A percentile compares a stretch with the other conserved stretches of the same genome.
phyloP scores from a whole-genome alignment of 2,329 filamentous ascomycete genomes.

The Beauveria bassiana region DNA sequence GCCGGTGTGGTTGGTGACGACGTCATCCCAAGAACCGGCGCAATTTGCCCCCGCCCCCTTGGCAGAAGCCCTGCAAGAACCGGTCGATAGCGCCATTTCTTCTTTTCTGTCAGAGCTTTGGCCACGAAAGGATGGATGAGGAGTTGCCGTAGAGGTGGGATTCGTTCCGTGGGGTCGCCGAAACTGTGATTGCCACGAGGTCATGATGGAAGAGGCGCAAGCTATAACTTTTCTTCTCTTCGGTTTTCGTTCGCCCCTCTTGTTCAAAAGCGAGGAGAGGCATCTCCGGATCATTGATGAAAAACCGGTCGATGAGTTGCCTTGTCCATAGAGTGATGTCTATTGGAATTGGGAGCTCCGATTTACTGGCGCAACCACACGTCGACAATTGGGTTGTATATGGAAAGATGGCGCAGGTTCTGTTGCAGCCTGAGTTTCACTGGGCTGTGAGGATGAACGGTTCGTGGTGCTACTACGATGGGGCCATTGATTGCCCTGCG shows the following conservation, averaged over 20 bases:
- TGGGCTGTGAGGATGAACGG: neutral
- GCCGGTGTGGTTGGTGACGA: neutral
- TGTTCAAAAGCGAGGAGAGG: neutral
- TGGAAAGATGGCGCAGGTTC: neutral
- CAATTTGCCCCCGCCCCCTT: neutral
- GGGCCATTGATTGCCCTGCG: neutral
- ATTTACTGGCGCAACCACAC: neutral
- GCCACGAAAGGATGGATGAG: no score
- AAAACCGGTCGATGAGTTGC: neutral
- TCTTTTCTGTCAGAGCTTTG: neutral
- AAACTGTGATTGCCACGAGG: neutral
- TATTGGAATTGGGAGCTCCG: neutral
- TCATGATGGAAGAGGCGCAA: neutral
- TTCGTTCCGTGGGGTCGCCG: neutral
- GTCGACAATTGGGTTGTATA: neutral
- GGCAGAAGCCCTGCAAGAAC: conserved; percentile 1
- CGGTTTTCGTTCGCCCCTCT: neutral
- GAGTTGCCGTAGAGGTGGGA: neutral
- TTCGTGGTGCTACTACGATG: neutral
- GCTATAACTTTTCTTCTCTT: neutral
- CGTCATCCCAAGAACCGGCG: neutral
- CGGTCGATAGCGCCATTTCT: neutral
- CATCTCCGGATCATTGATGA: no score
- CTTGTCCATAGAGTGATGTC: neutral
- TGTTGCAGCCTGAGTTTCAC: no score